These are phyloP conservation scores for Curvularia sp. DNA, from an alignment of 2,329 filamentous ascomycete genomes.

Conservation along the genomic window DNA sequence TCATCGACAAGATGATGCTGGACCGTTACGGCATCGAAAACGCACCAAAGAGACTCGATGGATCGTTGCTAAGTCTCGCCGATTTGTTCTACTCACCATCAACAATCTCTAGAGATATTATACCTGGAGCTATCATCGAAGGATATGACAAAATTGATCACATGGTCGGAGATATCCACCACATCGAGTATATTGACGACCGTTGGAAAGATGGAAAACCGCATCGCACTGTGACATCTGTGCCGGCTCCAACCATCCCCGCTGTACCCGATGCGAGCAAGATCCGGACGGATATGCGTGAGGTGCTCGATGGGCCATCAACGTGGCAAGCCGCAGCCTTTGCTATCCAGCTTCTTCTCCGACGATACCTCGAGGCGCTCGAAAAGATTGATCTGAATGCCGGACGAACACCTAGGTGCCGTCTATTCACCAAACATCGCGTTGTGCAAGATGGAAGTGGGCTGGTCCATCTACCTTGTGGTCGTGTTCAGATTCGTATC, in stretches of 20 bases:
- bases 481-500: slow-evolving; percentile 24
- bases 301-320: slow-evolving; percentile 28
- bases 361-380: slow-evolving; percentile 25
- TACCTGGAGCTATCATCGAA: slow-evolving; percentile 26
- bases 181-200: slow-evolving; percentile 29
- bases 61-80: slow-evolving; percentile 21
- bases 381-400: slow-evolving; percentile 25
- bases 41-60: slow-evolving; percentile 22
- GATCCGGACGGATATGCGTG: slow-evolving; percentile 23
- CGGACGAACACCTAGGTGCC: slow-evolving; percentile 18
- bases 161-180: slow-evolving; percentile 21
- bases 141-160: slow-evolving; percentile 22
- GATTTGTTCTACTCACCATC: slow-evolving; percentile 21
- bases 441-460: slow-evolving; percentile 26
- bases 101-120: slow-evolving; percentile 19
- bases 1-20: slow-evolving; percentile 30
- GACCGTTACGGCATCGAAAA: slow-evolving; percentile 21
- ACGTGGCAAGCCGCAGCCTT: slow-evolving; percentile 27
- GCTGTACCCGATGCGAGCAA: slow-evolving; percentile 15
- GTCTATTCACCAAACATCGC: slow-evolving; percentile 26
- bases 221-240: slow-evolving; percentile 23
- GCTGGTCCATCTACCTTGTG: slow-evolving; percentile 18
- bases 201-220: slow-evolving; percentile 26
- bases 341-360: slow-evolving; percentile 23
- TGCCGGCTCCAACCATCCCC: slow-evolving; percentile 17